phyloP scores from a whole-genome alignment of 2,329 filamentous ascomycete species.

The Aureobasidium vineae region DNA sequence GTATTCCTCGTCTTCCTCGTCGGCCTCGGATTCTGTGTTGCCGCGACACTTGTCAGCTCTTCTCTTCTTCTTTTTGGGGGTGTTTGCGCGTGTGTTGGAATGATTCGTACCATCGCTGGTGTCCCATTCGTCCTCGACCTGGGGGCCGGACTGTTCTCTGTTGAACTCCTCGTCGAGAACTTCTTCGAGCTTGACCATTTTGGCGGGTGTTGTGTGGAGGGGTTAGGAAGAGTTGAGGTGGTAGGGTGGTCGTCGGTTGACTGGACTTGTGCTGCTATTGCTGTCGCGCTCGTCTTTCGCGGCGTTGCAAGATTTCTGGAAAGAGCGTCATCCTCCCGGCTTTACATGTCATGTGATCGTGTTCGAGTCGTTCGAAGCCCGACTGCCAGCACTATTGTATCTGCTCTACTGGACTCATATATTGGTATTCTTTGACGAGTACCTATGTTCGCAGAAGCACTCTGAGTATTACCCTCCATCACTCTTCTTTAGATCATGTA shows the following conservation, averaged over 20 bases:
- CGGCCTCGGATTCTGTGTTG: constrained; percentile 72
- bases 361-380: neutral
- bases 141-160: constrained; percentile 64
- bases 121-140: constrained; percentile 78
- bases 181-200: constrained; percentile 95
- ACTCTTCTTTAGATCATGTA: too few species aligned
- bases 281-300: neutral
- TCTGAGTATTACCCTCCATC: too few species aligned
- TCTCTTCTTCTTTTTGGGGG: constrained; percentile 50
- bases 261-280: neutral
- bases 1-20: constrained; percentile 59
- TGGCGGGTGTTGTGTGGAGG: constrained; percentile 36
- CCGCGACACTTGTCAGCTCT: neutral
- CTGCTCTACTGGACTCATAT: too few species aligned
- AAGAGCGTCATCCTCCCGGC: constrained; percentile 12
- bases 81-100: constrained; percentile 58
- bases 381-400: too few species aligned
- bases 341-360: neutral
- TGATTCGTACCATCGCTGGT: constrained; percentile 76
- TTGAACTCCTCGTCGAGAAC: constrained; percentile 96
- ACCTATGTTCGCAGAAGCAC: too few species aligned
- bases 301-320: constrained; percentile 15
- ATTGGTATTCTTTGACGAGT: too few species aligned
- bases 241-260: neutral
- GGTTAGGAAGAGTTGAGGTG: neutral